Conservation (phyloP, 108 stramenopile species). For the Epithemia pelagica region DNA sequence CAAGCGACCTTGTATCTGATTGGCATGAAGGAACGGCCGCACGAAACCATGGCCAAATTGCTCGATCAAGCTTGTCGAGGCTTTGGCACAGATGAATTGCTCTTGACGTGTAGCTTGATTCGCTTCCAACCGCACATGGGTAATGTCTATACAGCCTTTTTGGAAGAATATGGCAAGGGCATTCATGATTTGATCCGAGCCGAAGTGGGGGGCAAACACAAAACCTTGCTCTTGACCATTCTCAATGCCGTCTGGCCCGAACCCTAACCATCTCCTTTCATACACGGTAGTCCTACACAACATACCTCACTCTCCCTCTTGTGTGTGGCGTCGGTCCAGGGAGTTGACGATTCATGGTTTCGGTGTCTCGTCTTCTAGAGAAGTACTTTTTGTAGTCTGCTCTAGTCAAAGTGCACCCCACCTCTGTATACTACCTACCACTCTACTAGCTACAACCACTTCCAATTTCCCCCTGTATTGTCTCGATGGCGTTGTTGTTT, state of each 20-base stretch:
- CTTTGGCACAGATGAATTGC: conserved; percentile 51
- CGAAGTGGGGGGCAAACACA: conserved; percentile 45
- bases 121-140: conserved; percentile 38
- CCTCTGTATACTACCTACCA: too few relatives aligned
- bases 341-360: too few relatives aligned
- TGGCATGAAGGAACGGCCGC: conserved; percentile 51
- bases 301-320: too few relatives aligned
- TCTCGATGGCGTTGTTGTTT: too few relatives aligned
- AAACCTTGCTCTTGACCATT: conserved; percentile 31
- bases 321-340: too few relatives aligned
- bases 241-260: conserved; percentile 44
- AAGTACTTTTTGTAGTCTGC: too few relatives aligned
- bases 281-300: too few relatives aligned
- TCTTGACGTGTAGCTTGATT: conserved; percentile 41
- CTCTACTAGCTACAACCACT: too few relatives aligned
- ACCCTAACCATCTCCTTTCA: too few relatives aligned
- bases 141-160: conserved; percentile 34
- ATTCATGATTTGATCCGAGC: conserved; percentile 31
- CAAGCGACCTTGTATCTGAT: conserved; percentile 37
- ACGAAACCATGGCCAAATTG: conserved; percentile 43
- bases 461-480: too few relatives aligned
- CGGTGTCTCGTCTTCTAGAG: too few relatives aligned
- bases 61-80: conserved; percentile 51
- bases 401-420: too few relatives aligned
- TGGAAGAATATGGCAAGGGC: conserved; percentile 33